A percentile compares a stretch with the other conserved stretches of the same genome.
These are phyloP conservation scores for Chlamydomonas schloesseri DNA, from an alignment of 139 green algal genomes.

Conservation along the genomic window DNA sequence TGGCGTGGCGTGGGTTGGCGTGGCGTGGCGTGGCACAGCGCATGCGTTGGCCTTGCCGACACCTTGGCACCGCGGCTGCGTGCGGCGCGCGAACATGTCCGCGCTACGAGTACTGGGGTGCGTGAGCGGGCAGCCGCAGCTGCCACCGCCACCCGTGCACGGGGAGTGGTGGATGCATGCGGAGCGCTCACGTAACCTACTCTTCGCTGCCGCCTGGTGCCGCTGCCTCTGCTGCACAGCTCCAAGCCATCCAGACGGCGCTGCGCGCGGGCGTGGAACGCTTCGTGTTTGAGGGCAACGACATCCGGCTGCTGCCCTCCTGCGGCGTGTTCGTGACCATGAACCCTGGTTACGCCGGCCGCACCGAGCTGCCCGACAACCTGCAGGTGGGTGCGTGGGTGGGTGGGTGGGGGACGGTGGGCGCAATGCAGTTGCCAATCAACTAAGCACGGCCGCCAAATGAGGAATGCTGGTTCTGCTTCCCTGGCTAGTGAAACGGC, in stretches of 20 bases:
- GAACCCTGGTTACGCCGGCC: slow-evolving; percentile 88
- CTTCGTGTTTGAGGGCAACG: slow-evolving; percentile 80
- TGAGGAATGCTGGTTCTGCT: no score
- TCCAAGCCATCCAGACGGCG: slow-evolving; percentile 72
- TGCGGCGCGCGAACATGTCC: no score
- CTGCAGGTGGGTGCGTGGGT: slow-evolving; percentile 62
- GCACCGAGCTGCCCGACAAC: slow-evolving; percentile 87
- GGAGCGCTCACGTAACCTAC: no score
- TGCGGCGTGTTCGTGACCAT: slow-evolving; percentile 88
- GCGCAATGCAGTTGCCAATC: no score
- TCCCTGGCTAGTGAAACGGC: no score
- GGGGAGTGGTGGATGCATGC: no score
- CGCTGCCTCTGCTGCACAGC: slow-evolving; percentile 51
- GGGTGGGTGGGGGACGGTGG: neutral
- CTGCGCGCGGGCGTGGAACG: slow-evolving; percentile 61
- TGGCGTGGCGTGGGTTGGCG: neutral
- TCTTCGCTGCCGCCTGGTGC: no score
- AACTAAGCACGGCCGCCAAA: no score
- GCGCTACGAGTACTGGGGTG: no score
- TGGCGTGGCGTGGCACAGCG: neutral
- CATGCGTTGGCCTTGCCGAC: neutral
- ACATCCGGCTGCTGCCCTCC: slow-evolving; percentile 73
- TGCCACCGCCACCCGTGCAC: no score
- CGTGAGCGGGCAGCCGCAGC: no score
- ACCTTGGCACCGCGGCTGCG: neutral